Conservation (phyloP, 352 stramenopile genomes). For the Phytophthora cryptogea region DNA sequence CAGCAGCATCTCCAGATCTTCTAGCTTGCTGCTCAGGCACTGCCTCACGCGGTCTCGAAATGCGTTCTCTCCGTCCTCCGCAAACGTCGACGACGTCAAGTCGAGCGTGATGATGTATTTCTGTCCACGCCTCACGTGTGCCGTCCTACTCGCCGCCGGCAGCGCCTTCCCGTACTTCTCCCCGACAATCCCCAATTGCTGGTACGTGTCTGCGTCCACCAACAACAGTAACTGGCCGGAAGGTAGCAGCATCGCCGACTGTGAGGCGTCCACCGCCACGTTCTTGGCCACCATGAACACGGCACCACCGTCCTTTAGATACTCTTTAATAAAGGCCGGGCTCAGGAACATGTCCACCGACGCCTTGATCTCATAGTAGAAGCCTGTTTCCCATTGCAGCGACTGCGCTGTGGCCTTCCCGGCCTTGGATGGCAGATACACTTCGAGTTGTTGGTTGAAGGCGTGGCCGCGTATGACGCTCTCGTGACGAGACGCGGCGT, state of each 20-base stretch:
- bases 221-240: conserved; percentile 72
- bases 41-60: conserved; percentile 47
- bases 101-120: conserved; percentile 69
- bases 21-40: conserved; percentile 54
- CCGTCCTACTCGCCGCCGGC: conserved; percentile 24
- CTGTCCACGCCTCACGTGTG: conserved; percentile 36
- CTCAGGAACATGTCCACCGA: conserved; percentile 63
- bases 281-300: conserved; percentile 86
- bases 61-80: conserved; percentile 14
- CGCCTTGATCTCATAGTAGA: conserved; percentile 78
- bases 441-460: conserved; percentile 76
- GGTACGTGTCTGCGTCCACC: conserved; percentile 67
- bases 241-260: conserved; percentile 66
- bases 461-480: conserved; percentile 50
- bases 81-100: conserved; percentile 53
- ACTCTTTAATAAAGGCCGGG: conserved; percentile 61
- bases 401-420: conserved; percentile 45
- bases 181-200: conserved; percentile 72
- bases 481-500: conserved; percentile 52
- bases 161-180: conserved; percentile 56
- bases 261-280: conserved; percentile 54
- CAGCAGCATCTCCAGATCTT: conserved; percentile 73
- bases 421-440: conserved; percentile 47
- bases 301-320: conserved; percentile 45
- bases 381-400: conserved; percentile 79